phyloP scores from a whole-genome alignment of 768 basidiomycete genomes.

The Collybia sordida region DNA sequence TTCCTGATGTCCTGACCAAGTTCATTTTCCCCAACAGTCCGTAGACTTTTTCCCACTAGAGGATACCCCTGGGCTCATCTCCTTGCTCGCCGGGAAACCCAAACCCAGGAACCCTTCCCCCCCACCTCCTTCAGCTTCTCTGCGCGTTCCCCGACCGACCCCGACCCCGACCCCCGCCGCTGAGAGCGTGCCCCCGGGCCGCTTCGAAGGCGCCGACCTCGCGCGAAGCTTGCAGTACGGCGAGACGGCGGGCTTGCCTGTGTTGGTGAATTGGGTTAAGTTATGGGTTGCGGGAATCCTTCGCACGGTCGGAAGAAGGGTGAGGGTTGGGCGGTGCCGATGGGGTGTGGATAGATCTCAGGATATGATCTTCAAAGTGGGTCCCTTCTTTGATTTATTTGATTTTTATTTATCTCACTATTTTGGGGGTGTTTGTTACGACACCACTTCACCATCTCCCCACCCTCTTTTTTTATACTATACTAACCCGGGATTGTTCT shows the following conservation, averaged over 20 bases:
- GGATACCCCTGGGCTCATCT: slow-evolving; percentile 72
- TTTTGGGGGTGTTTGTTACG: not conserved
- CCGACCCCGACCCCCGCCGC: slow-evolving; percentile 38
- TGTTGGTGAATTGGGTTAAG: slow-evolving; percentile 73
- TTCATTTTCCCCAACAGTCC: too few relatives aligned
- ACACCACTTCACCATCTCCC: slow-evolving; percentile 1
- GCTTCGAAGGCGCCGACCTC: slow-evolving; percentile 59
- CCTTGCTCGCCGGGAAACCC: slow-evolving; percentile 88
- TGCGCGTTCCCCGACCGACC: slow-evolving; percentile 48
- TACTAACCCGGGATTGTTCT: slow-evolving; percentile 28
- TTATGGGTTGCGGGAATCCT: slow-evolving; percentile 62
- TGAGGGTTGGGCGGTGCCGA: slow-evolving; percentile 72
- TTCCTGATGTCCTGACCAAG: slow-evolving; percentile 1
- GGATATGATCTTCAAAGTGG: slow-evolving; percentile 85
- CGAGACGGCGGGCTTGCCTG: slow-evolving; percentile 65
- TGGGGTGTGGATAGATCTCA: slow-evolving; percentile 89
- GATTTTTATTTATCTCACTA: too few relatives aligned
- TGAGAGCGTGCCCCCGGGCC: slow-evolving; percentile 50
- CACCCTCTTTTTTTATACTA: slow-evolving; percentile 20
- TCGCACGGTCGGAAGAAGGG: slow-evolving; percentile 62
- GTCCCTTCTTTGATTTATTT: too few relatives aligned
- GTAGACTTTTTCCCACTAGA: slow-evolving; percentile 79
- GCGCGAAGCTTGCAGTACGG: slow-evolving; percentile 74
- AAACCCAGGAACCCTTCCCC: slow-evolving; percentile 89
- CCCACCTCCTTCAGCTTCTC: slow-evolving; percentile 78